A percentile compares a stretch with the other conserved stretches of the same genome.
Evolutionary conservation across 495 filamentous ascomycete genomes (phyloP).

Genomic region (Hypoxylon intermedium): DNA sequence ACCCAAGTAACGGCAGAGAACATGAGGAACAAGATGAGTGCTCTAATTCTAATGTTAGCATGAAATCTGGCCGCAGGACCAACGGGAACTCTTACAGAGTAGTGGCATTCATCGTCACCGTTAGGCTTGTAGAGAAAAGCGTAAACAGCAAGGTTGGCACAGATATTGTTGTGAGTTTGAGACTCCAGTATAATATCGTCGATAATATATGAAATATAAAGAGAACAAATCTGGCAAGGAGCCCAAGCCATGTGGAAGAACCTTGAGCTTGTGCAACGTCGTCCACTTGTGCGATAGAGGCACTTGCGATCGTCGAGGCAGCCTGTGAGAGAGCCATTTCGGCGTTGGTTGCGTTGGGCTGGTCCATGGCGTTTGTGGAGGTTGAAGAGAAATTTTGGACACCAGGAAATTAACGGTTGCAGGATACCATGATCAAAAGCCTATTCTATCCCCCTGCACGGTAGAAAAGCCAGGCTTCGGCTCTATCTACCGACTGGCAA

Average conservation of each 20-base stretch:
- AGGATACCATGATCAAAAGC: constrained; percentile 17
- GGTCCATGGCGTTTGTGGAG: constrained; percentile 24
- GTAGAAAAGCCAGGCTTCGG: constrained; percentile 7
- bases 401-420: neutral
- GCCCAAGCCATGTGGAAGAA: constrained; percentile 56
- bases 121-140: constrained; percentile 92
- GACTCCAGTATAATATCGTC: constrained; percentile 76
- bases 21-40: constrained; percentile 77
- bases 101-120: constrained; percentile 97
- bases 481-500: constrained; percentile 22
- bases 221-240: constrained; percentile 54
- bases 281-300: constrained; percentile 44
- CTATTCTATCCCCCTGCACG: constrained; percentile 21
- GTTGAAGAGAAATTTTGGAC: neutral
- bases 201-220: constrained; percentile 72
- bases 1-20: constrained; percentile 88
- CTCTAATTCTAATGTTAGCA: constrained; percentile 54
- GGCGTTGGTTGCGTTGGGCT: constrained; percentile 12
- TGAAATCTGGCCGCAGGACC: too few species aligned
- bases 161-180: constrained; percentile 87
- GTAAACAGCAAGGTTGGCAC: constrained; percentile 89
- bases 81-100: constrained; percentile 70
- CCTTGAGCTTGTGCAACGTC: constrained; percentile 48
- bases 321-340: constrained; percentile 32
- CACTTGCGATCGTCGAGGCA: constrained; percentile 34